Percentiles rank a stretch among this genome's conserved stretches.
Conservation (phyloP, 805 yeast genomes). For the Wickerhamiella australiensis region DNA sequence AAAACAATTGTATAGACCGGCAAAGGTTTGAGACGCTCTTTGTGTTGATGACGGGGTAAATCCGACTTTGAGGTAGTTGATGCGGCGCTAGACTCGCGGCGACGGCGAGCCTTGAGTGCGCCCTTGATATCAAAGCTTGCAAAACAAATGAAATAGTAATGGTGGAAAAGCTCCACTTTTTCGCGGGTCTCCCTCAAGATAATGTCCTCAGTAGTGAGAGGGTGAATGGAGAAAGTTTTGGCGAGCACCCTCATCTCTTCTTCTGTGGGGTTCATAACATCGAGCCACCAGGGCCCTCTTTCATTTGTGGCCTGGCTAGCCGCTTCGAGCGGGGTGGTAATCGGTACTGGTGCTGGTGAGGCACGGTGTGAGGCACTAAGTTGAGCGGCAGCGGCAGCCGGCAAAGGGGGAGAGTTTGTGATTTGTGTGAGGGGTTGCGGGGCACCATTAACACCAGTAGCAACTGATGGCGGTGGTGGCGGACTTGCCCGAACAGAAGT, state of each 20-base stretch:
- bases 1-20: conserved; percentile 90
- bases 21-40: conserved; percentile 64
- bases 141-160: conserved; percentile 86
- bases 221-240: conserved; percentile 89
- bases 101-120: conserved; percentile 10
- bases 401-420: conserved; percentile 10
- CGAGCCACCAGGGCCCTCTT: conserved; percentile 78
- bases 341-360: conserved; percentile 6
- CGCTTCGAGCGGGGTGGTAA: conserved; percentile 2
- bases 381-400: conserved; percentile 13
- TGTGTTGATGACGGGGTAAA: background rate
- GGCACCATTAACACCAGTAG: background rate
- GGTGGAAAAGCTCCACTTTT: conserved; percentile 83
- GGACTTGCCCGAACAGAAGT: background rate
- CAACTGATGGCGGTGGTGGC: background rate
- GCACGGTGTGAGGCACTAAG: background rate
- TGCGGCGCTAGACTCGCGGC: conserved; percentile 6
- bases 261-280: conserved; percentile 83
- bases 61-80: background rate
- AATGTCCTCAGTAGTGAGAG: conserved; percentile 91
- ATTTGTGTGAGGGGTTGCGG: background rate
- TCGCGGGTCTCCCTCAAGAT: conserved; percentile 88
- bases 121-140: conserved; percentile 54
- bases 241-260: conserved; percentile 90
- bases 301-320: conserved; percentile 1